Evolutionary conservation across 179 eudicot genomes (phyloP).

Genomic region (Pouteria campechiana): DNA sequence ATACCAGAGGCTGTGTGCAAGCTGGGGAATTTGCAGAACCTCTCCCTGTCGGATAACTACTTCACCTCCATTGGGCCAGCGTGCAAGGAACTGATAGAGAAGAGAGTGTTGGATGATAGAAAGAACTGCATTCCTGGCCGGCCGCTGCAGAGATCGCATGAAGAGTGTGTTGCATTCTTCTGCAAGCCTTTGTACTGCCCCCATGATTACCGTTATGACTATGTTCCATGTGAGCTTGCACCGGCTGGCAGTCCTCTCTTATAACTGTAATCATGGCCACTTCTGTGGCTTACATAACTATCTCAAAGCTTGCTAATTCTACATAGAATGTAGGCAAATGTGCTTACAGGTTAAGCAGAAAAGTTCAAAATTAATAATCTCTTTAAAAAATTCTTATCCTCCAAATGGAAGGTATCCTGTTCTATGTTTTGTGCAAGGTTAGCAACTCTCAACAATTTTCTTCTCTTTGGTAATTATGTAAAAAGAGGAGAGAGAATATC

Average conservation of each 20-base stretch:
- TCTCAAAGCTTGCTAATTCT: not conserved
- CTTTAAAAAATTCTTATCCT: no score
- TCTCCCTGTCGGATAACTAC: constrained; percentile 29
- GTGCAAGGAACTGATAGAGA: constrained; percentile 25
- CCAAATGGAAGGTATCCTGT: no score
- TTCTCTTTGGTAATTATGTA: no score
- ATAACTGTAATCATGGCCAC: no score
- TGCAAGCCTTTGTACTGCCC: constrained; percentile 16
- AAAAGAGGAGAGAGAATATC: no score
- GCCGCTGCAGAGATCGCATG: constrained; percentile 21
- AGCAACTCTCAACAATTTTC: no score
- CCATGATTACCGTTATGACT: not conserved
- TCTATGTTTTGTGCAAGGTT: no score
- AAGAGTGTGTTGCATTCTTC: constrained; percentile 25
- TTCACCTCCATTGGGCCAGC: constrained; percentile 40
- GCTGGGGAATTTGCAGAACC: constrained; percentile 14
- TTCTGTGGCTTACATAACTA: not conserved
- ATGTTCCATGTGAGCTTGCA: constrained; percentile 14
- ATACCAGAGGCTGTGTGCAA: constrained; percentile 38
- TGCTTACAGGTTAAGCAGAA: no score
- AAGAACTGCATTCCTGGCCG: constrained; percentile 34
- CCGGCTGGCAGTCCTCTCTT: no score
- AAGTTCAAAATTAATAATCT: no score
- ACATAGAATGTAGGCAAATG: no score
- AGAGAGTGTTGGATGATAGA: constrained; percentile 24